Percentiles rank a stretch among this genome's conserved stretches.
Evolutionary conservation across 228 moss, liverwort and hornwort species (phyloP).

Genomic region (Sphagnum magellanicum): DNA sequence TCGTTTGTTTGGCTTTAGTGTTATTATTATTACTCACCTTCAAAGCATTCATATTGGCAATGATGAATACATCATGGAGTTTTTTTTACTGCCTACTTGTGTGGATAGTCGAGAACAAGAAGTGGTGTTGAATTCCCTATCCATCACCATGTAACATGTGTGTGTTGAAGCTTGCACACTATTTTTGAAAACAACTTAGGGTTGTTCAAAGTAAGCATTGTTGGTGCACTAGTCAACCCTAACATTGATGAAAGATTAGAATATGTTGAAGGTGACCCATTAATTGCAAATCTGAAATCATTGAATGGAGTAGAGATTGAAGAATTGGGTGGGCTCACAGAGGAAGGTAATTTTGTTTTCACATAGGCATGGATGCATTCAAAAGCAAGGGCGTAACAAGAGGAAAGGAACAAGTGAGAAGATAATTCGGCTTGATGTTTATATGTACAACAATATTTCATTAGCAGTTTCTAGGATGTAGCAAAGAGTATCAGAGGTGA

Average conservation of each 20-base stretch:
- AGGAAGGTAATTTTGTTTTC: too few relatives aligned
- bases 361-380: neutral
- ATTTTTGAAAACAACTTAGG: neutral
- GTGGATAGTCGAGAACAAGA: too few relatives aligned
- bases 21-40: constrained; percentile 81
- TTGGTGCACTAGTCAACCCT: neutral
- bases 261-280: neutral
- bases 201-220: neutral
- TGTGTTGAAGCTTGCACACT: too few relatives aligned
- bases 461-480: constrained; percentile 8
- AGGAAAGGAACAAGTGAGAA: constrained; percentile 8
- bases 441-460: constrained; percentile 7
- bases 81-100: too few relatives aligned
- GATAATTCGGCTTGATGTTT: constrained; percentile 2
- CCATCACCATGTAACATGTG: too few relatives aligned
- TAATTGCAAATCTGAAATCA: neutral
- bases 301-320: neutral
- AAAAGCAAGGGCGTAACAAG: constrained; percentile 1
- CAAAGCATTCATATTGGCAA: constrained; percentile 80
- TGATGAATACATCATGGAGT: constrained; percentile 81
- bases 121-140: too few relatives aligned
- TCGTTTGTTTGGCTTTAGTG: constrained; percentile 69
- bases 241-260: neutral
- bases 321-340: neutral
- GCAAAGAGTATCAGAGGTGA: constrained; percentile 11